Percentiles rank a stretch among this genome's conserved stretches.
Conservation (phyloP, 192 early-diverging fungal genomes). For the Diversispora epigaea region DNA sequence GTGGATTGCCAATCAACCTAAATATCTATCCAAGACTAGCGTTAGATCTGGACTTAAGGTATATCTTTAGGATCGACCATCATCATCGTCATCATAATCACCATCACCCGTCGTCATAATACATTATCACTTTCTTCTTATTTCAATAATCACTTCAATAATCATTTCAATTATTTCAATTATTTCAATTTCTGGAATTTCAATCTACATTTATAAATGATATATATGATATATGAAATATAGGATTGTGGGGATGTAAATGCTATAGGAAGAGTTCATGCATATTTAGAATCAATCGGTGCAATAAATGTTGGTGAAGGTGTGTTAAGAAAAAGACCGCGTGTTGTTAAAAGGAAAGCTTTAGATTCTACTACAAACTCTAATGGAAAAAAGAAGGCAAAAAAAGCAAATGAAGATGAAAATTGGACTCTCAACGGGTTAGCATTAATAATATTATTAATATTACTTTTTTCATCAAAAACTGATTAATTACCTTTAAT, state of each 20-base stretch:
- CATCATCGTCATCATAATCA: too few relatives aligned
- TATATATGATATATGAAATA: slow-evolving; percentile 6
- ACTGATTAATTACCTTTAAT: too few relatives aligned
- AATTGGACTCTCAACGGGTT: background rate
- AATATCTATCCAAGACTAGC: slow-evolving; percentile 83
- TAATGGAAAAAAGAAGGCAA: slow-evolving; percentile 4
- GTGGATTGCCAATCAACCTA: slow-evolving; percentile 67
- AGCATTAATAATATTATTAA: background rate
- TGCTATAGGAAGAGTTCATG: slow-evolving; percentile 84
- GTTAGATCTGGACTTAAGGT: slow-evolving; percentile 67
- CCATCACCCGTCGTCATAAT: too few relatives aligned
- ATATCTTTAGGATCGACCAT: background rate
- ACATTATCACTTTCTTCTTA: too few relatives aligned
- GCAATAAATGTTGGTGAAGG: slow-evolving; percentile 74
- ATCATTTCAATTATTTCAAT: slow-evolving; percentile 5
- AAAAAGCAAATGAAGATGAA: background rate
- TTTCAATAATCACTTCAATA: background rate
- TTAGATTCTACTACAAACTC: background rate
- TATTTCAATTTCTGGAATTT: background rate
- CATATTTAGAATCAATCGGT: slow-evolving; percentile 74
- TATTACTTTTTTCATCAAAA: too few relatives aligned
- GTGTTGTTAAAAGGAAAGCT: background rate
- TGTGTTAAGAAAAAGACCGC: background rate
- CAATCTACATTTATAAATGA: background rate
- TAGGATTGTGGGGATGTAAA: slow-evolving; percentile 89